These are phyloP conservation scores for Mortierella sp. DNA, from an alignment of 371 early-diverging fungal species.

Conservation along the genomic window DNA sequence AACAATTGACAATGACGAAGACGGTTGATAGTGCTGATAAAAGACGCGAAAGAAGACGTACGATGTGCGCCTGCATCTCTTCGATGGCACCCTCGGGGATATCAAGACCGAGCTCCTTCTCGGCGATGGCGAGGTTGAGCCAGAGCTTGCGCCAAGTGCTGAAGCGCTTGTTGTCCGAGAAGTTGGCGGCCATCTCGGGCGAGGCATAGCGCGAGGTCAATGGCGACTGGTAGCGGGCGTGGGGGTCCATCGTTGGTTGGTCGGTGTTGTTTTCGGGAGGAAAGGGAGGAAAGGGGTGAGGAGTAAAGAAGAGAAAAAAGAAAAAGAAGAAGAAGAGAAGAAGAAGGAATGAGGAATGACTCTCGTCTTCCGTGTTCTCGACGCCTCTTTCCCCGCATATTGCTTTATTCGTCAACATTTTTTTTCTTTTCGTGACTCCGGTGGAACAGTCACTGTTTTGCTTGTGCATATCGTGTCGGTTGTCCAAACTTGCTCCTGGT, in stretches of 20 bases:
- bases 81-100: conserved; percentile 91
- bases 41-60: conserved; percentile 26
- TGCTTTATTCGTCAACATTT: conserved; percentile 9
- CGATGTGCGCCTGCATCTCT: conserved; percentile 91
- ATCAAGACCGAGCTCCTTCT: conserved; percentile 93
- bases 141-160: conserved; percentile 96
- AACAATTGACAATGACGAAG: neutral
- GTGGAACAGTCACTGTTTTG: conserved; percentile 23
- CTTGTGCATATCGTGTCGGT: neutral
- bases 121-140: conserved; percentile 94
- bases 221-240: conserved; percentile 91
- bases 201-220: conserved; percentile 97
- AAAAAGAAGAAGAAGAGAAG: neutral
- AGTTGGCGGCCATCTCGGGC: conserved; percentile 97
- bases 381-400: neutral
- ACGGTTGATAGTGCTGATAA: too few relatives aligned
- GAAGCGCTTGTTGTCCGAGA: conserved; percentile 95
- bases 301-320: neutral
- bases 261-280: neutral
- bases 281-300: neutral
- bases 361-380: neutral
- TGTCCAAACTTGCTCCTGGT: neutral
- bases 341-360: neutral
- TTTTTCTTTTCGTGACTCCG: conserved; percentile 5
- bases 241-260: conserved; percentile 53